These are phyloP conservation scores for Amphichorda felina DNA, from an alignment of 2,329 filamentous ascomycete genomes.

Conservation along the genomic window DNA sequence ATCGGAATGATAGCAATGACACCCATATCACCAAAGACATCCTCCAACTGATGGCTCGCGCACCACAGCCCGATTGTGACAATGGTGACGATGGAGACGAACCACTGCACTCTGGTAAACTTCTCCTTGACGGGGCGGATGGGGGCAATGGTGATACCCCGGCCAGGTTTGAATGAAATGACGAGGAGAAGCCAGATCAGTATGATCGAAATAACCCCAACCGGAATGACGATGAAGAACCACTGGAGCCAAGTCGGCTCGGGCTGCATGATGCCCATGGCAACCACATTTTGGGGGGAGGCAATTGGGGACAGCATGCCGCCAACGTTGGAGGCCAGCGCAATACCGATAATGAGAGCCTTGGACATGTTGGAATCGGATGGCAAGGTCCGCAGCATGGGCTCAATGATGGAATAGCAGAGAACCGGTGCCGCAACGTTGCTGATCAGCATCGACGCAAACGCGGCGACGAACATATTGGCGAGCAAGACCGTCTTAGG, in stretches of 20 bases:
- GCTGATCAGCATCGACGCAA: slow-evolving; percentile 98
- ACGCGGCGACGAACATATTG: slow-evolving; percentile 97
- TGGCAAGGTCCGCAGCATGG: slow-evolving; percentile 86
- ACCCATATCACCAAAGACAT: slow-evolving; percentile 92
- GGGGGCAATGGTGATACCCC: slow-evolving; percentile 78
- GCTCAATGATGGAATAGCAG: slow-evolving; percentile 97
- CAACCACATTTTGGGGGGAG: slow-evolving; percentile 94
- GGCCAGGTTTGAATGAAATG: slow-evolving; percentile 72
- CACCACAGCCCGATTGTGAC: slow-evolving; percentile 88
- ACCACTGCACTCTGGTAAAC: slow-evolving; percentile 85
- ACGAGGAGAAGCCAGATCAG: slow-evolving; percentile 84
- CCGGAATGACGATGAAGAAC: slow-evolving; percentile 93
- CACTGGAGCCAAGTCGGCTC: slow-evolving; percentile 87
- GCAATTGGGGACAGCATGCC: slow-evolving; percentile 95
- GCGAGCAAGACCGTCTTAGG: slow-evolving; percentile 85
- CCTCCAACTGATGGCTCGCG: slow-evolving; percentile 76
- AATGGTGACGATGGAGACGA: slow-evolving; percentile 75
- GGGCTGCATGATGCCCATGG: slow-evolving; percentile 88
- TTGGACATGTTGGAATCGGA: slow-evolving; percentile 89
- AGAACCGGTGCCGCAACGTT: slow-evolving; percentile 95
- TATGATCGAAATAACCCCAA: slow-evolving; percentile 79
- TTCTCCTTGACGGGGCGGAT: slow-evolving; percentile 82
- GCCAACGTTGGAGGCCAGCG: slow-evolving; percentile 87
- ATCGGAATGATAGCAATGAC: slow-evolving; percentile 95
- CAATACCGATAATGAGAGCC: slow-evolving; percentile 88